Evolutionary conservation across 176 grass and related monocot genomes (phyloP).

Genomic region (Puya raimondii): DNA sequence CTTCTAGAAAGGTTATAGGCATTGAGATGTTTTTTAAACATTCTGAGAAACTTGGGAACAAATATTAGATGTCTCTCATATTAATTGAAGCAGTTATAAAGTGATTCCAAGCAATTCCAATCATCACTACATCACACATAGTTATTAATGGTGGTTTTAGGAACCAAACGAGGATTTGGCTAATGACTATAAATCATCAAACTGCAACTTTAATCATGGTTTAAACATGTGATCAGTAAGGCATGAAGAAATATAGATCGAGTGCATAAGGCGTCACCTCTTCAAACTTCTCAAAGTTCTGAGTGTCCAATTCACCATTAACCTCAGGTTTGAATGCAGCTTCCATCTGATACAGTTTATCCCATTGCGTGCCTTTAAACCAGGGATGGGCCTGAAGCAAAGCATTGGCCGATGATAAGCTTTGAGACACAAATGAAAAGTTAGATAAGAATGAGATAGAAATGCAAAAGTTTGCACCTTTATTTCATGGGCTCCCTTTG

Average conservation of each 20-base stretch:
- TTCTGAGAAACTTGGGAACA: too few species aligned
- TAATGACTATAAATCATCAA: too few species aligned
- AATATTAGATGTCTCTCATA: too few species aligned
- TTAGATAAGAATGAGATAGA: constrained; percentile 6
- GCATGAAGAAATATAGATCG: constrained; percentile 6
- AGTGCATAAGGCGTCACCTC: constrained; percentile 42
- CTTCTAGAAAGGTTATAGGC: too few species aligned
- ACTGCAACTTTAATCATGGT: too few species aligned
- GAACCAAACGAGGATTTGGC: too few species aligned
- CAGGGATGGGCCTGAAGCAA: constrained; percentile 63
- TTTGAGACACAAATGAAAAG: constrained; percentile 3
- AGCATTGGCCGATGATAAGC: constrained; percentile 17
- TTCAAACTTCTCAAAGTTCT: constrained; percentile 93
- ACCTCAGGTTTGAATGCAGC: constrained; percentile 97
- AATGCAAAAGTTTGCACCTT: constrained; percentile 35
- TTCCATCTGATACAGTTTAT: constrained; percentile 87
- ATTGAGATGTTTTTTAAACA: too few species aligned
- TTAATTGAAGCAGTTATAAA: too few species aligned
- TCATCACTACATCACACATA: too few species aligned
- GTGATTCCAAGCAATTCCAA: too few species aligned
- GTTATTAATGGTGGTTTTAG: too few species aligned
- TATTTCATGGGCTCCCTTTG: constrained; percentile 92
- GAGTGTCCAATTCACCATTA: constrained; percentile 71
- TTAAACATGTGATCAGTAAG: too few species aligned
- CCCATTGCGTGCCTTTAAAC: constrained; percentile 79